These are phyloP conservation scores for Penicillium mononematosum DNA, from an alignment of 495 filamentous ascomycete species.

Conservation along the genomic window DNA sequence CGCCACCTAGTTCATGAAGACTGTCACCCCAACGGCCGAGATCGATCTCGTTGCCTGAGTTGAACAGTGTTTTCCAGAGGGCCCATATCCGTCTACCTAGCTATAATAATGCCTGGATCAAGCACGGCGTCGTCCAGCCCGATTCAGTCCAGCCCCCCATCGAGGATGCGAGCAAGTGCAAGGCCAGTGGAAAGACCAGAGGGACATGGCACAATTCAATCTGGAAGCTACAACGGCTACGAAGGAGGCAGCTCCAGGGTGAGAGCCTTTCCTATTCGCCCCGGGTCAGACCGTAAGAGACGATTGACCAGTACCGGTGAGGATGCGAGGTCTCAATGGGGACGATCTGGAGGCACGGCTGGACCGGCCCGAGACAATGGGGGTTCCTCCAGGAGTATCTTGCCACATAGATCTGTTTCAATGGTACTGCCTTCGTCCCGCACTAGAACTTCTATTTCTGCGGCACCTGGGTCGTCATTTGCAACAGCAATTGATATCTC, in stretches of 20 bases:
- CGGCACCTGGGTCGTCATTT: slow-evolving; percentile 31
- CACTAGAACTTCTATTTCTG: slow-evolving; percentile 12
- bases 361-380: slow-evolving; percentile 10
- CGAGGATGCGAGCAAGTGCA: background rate
- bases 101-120: slow-evolving; percentile 15
- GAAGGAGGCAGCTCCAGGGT: slow-evolving; percentile 14
- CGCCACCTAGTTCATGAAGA: slow-evolving; percentile 37
- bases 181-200: slow-evolving; percentile 14
- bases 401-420: slow-evolving; percentile 26
- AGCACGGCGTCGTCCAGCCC: slow-evolving; percentile 15
- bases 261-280: slow-evolving; percentile 20
- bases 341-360: slow-evolving; percentile 22
- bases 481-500: slow-evolving; percentile 41
- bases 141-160: slow-evolving; percentile 3
- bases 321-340: slow-evolving; percentile 28
- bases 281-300: slow-evolving; percentile 40
- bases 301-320: slow-evolving; percentile 34
- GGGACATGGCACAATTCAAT: background rate
- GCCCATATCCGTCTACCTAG: background rate
- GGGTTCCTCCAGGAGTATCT: background rate
- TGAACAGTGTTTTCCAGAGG: slow-evolving; percentile 3
- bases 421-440: slow-evolving; percentile 23
- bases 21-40: slow-evolving; percentile 45
- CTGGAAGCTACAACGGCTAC: background rate
- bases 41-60: slow-evolving; percentile 35